Evolutionary conservation across 2,329 filamentous ascomycete species (phyloP), one percentile per base, ranked within the genome.

Genomic region (Macrophomina phaseolina): DNA sequence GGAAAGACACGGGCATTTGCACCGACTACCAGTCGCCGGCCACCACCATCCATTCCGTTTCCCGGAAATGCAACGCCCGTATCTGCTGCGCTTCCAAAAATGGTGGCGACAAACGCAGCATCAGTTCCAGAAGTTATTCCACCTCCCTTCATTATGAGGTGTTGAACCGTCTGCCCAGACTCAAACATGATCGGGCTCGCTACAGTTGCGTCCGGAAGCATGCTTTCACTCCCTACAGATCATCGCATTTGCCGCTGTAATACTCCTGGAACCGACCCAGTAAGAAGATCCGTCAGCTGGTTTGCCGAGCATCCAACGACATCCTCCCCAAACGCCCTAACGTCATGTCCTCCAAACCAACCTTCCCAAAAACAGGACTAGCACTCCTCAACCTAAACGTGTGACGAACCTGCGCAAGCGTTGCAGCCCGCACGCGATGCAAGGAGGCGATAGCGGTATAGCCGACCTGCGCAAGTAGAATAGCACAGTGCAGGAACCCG

Each of bases 391-490:
- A 55, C n/a, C 52, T 16, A 38, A n/a, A 16, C 53, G 38, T 58
- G 53, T 58, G 53, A 58, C 12, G 23, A 58, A 30, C 53, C 53
- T 28, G 53, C 53, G 36, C 14, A 42, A 58, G 53, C 38, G 53
- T 32, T 14, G 34, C 52, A 55, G 52, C 52, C 18, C 52, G 5
- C 11, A 11, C 32, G 32, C 52, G 32, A 38, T 38, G n/a, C 16
- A 40, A 12, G 34, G 34, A 16, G n/a, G 12, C 11, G 34, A 30
- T 32, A 5, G 49, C 49, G 14, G 14, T n/a, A 34, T 36, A 38
- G 30, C 16, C 49, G 30, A 12, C 14, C 49, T n/a, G 14, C 30
- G 18, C 18, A 14, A 55, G 51, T 34, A 55, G 42, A 28, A 30
- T 11, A 16, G 36, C 36, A 42, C 6, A 9, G 42, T 45, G 49